Conservation (phyloP, 352 stramenopile genomes). For the Phytophthora fragariaefolia region DNA sequence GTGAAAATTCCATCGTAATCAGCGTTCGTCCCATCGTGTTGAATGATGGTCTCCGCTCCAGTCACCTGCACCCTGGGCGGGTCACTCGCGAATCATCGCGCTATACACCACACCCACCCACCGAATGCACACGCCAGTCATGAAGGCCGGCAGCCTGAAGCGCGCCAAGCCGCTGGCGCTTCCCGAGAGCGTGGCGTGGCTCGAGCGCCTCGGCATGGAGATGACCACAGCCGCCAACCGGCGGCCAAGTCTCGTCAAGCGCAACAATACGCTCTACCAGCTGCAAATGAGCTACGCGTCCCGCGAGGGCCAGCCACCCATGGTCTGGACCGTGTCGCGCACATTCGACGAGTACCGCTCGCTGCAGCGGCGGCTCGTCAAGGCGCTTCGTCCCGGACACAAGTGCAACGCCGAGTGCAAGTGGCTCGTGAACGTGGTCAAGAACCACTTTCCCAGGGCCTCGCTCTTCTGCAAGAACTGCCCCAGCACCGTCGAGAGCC, state of each 20-base stretch:
- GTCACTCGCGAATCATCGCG: conserved; percentile 16
- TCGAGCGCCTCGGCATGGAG: conserved; percentile 33
- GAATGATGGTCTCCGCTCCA: conserved; percentile 8
- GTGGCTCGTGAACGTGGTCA: conserved; percentile 59
- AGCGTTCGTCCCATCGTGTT: conserved; percentile 3
- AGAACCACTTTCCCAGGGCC: conserved; percentile 57
- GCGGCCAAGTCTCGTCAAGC: conserved; percentile 31
- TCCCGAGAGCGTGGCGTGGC: conserved; percentile 38
- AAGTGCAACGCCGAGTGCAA: conserved; percentile 65
- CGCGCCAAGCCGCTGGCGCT: conserved; percentile 29
- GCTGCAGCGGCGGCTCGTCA: conserved; percentile 55
- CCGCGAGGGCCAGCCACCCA: conserved; percentile 11
- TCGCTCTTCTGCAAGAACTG: conserved; percentile 45
- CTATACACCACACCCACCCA: neutral
- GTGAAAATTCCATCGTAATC: conserved; percentile 24
- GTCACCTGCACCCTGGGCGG: neutral
- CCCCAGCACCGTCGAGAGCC: conserved; percentile 37
- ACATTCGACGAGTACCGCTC: conserved; percentile 51
- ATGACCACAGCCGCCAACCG: conserved; percentile 36
- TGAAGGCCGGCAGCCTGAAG: conserved; percentile 30
- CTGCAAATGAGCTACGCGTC: conserved; percentile 32
- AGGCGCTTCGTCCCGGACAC: conserved; percentile 52
- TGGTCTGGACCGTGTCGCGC: conserved; percentile 35
- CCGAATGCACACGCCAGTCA: conserved; percentile 6
- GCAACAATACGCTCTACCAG: conserved; percentile 42